These are phyloP conservation scores for Trichoderma parareesei DNA, from an alignment of 495 filamentous ascomycete genomes.

Conservation along the genomic window DNA sequence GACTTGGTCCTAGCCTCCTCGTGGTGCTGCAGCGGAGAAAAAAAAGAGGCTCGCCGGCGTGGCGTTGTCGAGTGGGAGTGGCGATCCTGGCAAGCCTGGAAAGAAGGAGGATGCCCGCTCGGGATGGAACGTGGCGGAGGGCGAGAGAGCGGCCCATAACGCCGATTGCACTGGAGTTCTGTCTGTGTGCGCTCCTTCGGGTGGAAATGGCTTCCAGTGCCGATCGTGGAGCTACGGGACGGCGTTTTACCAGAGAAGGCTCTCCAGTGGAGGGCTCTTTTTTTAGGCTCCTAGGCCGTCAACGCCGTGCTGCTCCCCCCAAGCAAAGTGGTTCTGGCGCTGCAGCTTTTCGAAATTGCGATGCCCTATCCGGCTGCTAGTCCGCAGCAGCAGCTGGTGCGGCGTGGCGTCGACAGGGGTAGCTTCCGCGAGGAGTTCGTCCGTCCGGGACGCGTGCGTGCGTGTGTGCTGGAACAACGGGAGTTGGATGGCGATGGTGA, in stretches of 20 bases:
- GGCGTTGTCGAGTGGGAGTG: not conserved
- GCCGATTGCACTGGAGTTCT: not conserved
- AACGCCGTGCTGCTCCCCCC: not conserved
- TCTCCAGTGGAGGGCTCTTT: not conserved
- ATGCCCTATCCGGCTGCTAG: not conserved
- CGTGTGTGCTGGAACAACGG: not conserved
- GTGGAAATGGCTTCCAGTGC: not conserved
- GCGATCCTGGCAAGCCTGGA: not conserved
- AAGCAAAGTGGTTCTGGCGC: not conserved
- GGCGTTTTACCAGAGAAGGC: not conserved
- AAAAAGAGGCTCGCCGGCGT: not conserved
- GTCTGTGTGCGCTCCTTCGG: not conserved
- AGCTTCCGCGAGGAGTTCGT: no score
- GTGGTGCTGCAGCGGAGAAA: not conserved
- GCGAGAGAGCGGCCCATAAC: slow-evolving; percentile 5
- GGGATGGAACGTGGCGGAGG: not conserved
- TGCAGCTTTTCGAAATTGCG: not conserved
- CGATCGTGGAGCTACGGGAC: not conserved
- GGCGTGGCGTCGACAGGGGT: not conserved
- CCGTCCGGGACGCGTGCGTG: no score
- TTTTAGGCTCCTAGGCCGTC: not conserved
- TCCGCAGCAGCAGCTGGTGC: not conserved
- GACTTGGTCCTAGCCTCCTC: not conserved
- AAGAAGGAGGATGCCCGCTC: not conserved
- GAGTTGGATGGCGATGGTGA: not conserved